These are phyloP conservation scores for Rhizopogon hawkerae DNA, from an alignment of 1,284 basidiomycete genomes.

Conservation along the genomic window DNA sequence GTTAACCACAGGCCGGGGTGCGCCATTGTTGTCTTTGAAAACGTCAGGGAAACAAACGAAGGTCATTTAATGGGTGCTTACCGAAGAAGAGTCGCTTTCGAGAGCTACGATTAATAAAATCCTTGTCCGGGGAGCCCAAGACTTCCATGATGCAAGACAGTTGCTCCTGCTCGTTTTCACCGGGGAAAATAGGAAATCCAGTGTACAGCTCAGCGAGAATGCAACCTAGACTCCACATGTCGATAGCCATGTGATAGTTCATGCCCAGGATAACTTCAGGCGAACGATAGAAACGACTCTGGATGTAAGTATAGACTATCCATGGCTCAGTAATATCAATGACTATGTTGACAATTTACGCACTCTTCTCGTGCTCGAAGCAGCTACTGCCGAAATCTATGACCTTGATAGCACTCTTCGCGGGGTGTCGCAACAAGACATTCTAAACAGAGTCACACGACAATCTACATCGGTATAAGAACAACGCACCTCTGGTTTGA, in stretches of 20 bases:
- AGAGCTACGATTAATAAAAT: conserved; percentile 89
- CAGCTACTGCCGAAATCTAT: conserved; percentile 99
- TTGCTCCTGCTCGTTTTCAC: conserved; percentile 99
- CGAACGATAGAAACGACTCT: conserved; percentile 95
- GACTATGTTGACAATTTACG: conserved; percentile 23
- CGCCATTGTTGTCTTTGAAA: conserved; percentile 76
- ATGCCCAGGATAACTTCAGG: conserved; percentile 90
- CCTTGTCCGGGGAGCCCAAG: conserved; percentile 89
- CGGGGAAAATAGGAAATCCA: conserved; percentile 98
- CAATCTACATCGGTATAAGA: neutral
- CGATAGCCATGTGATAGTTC: conserved; percentile 93
- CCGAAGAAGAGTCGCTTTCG: conserved; percentile 96
- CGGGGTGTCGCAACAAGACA: conserved; percentile 88
- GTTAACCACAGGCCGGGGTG: conserved; percentile 90
- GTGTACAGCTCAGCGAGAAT: conserved; percentile 97
- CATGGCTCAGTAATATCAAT: conserved; percentile 12
- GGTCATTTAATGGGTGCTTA: conserved; percentile 29
- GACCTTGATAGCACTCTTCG: conserved; percentile 95
- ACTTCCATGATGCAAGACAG: conserved; percentile 99
- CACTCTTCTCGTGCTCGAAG: conserved; percentile 97
- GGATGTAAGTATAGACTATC: conserved; percentile 93
- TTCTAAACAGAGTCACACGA: conserved; percentile 49
- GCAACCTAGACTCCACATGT: conserved; percentile 98
- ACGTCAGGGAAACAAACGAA: conserved; percentile 4
- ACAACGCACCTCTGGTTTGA: conserved; percentile 85